Evolutionary conservation across 1,284 basidiomycete species (phyloP).

Genomic region (Lentinula novae-zelandiae): DNA sequence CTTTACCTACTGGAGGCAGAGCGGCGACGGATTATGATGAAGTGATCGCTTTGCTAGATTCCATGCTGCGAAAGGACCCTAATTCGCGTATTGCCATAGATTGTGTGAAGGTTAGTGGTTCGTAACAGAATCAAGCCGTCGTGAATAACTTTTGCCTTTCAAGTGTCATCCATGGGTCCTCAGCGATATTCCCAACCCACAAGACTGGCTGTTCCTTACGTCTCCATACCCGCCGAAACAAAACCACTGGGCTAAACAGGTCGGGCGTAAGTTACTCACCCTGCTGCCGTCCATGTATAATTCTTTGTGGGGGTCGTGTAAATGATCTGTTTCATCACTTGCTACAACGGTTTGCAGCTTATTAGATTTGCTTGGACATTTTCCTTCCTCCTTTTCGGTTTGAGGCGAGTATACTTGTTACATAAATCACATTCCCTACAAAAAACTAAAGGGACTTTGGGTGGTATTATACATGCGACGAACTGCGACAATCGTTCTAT

Average conservation of each 20-base stretch:
- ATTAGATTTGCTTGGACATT: background rate
- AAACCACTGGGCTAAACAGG: background rate
- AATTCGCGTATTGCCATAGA: conserved; percentile 65
- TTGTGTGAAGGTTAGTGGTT: conserved; percentile 66
- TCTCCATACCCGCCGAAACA: background rate
- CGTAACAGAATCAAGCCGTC: background rate
- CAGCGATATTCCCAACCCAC: background rate
- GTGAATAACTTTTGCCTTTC: conserved; percentile 11
- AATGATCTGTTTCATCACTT: background rate
- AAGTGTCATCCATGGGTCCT: conserved; percentile 67
- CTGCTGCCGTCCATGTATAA: background rate
- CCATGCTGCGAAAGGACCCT: conserved; percentile 79
- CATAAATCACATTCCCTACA: background rate
- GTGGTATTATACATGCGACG: background rate
- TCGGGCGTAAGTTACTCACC: background rate
- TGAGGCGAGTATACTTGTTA: background rate
- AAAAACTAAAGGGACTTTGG: background rate
- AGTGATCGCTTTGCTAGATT: conserved; percentile 63
- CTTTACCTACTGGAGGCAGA: conserved; percentile 51
- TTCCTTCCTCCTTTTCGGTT: background rate
- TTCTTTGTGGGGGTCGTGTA: background rate
- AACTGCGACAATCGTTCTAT: background rate
- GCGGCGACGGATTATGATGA: conserved; percentile 30
- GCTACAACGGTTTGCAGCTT: background rate
- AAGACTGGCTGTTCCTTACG: background rate